phyloP scores from a whole-genome alignment of 768 basidiomycete species.

The Naganishia friedmannii region DNA sequence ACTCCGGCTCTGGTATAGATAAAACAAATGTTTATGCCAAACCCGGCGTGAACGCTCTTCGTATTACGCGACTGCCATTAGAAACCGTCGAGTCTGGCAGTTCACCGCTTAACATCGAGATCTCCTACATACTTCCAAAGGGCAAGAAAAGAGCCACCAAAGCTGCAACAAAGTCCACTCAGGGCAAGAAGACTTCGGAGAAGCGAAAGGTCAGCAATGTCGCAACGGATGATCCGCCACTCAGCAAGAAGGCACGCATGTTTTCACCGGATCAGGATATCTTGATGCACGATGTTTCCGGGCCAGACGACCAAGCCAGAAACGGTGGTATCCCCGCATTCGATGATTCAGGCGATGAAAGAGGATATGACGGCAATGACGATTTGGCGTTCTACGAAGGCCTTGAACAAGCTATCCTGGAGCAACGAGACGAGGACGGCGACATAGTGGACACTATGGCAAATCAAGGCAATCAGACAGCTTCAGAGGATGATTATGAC shows the following conservation, averaged over 20 bases:
- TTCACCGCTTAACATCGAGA: slow-evolving; percentile 13
- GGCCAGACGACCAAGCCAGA: not conserved
- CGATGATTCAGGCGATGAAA: not conserved
- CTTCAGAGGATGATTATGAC: not conserved
- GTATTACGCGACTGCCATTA: slow-evolving; percentile 39
- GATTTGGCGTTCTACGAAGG: slow-evolving; percentile 15
- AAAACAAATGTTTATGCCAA: slow-evolving; percentile 45
- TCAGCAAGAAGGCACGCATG: slow-evolving; percentile 23
- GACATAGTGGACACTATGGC: not conserved
- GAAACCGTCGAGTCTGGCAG: slow-evolving; percentile 35
- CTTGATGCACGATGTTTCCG: not conserved
- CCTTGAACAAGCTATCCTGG: slow-evolving; percentile 15
- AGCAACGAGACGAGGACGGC: slow-evolving; percentile 11
- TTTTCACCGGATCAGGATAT: slow-evolving; percentile 10
- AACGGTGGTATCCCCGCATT: not conserved
- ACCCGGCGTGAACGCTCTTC: slow-evolving; percentile 34
- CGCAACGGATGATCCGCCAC: not conserved
- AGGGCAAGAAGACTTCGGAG: not conserved
- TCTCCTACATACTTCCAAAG: slow-evolving; percentile 1
- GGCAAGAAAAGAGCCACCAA: slow-evolving; percentile 9
- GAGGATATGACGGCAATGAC: not conserved
- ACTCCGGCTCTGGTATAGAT: slow-evolving; percentile 30
- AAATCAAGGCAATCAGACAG: not conserved
- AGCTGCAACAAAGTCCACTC: not conserved
- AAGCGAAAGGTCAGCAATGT: slow-evolving; percentile 5